Base-by-base conservation (phyloP, 2,329 filamentous ascomycete species). In the Colletotrichum limetticola region DNA sequence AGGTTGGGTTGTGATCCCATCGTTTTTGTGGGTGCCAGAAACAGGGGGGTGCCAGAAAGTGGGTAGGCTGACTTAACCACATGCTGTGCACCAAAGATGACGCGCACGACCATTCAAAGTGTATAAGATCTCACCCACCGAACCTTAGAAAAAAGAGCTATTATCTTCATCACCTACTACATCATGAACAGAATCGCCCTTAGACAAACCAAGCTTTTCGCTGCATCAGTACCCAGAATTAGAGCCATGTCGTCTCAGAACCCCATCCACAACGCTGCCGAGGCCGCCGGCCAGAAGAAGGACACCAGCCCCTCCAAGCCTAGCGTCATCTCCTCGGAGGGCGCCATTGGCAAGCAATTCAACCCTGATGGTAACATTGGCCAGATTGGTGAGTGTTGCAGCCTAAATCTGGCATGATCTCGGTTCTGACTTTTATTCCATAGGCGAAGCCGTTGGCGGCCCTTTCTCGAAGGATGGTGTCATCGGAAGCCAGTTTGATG, bases 331-430 rank as follows among this genome's bases (percentile, higher is more conserved):
- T 73, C 71, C 0, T 73, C 71, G 1, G 71, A 71, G 26, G 71
- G 71, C 3, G 66, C 67, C 6, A 66, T 73, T 19, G 71, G 71
- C 35, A 70, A 66, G n/a, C 71, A 73, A 1, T 73, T 73, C 66
- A 73, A 73, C 61, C 71, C 71, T 3, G 71, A 73, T 0, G 71
- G 71, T 1, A 73, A 73, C 22, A 46, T 73, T 7, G 71, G 71
- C 7, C 66, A 73, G 56, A 73, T 73, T 5, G 71, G 71, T 73
- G 22, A 49, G 61, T 26, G n/a, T n/a, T n/a, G n/a, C n/a, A n/a
- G n/a, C n/a, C n/a, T n/a, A n/a, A n/a, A n/a, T n/a, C n/a, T n/a
- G n/a, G n/a, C n/a, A n/a, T n/a, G n/a, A n/a, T n/a, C n/a, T n/a
- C n/a, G n/a, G n/a, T n/a, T n/a, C n/a, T n/a, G n/a, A n/a, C n/a